Percentiles rank a stretch among this genome's conserved stretches.
phyloP scores from a whole-genome alignment of 306 rosid genomes.

The Gleditsia sinensis region DNA sequence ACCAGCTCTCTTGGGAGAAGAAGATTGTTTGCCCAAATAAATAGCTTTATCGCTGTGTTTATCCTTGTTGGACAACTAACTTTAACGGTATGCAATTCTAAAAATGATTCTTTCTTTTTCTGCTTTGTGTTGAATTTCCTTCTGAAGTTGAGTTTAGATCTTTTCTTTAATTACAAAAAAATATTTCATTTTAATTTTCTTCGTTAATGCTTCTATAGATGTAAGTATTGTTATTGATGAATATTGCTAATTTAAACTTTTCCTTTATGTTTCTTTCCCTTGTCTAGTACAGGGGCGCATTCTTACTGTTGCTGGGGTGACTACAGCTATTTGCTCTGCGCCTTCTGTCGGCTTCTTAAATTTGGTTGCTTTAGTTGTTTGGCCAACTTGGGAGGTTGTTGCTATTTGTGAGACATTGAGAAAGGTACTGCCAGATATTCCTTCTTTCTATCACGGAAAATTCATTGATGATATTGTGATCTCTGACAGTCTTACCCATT shows the following conservation, averaged over 20 bases:
- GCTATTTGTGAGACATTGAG: slow-evolving; percentile 85
- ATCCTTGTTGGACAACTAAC: slow-evolving; percentile 92
- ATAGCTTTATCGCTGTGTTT: slow-evolving; percentile 90
- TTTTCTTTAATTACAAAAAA: no score
- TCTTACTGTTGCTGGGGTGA: slow-evolving; percentile 90
- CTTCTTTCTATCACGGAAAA: slow-evolving; percentile 19
- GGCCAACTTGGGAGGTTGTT: slow-evolving; percentile 87
- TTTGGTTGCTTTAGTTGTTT: slow-evolving; percentile 75
- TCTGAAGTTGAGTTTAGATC: slow-evolving; percentile 2
- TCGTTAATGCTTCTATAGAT: neutral
- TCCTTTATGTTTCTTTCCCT: slow-evolving; percentile 21
- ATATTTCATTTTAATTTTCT: neutral
- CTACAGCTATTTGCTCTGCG: slow-evolving; percentile 78
- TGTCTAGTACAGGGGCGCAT: slow-evolving; percentile 77
- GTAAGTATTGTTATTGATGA: slow-evolving; percentile 24
- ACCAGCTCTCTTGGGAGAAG: slow-evolving; percentile 83
- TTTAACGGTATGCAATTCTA: slow-evolving; percentile 66
- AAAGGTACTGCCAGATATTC: slow-evolving; percentile 54
- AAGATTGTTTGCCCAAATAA: slow-evolving; percentile 79
- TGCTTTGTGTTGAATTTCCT: neutral
- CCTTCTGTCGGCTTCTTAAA: slow-evolving; percentile 79
- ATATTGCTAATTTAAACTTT: neutral
- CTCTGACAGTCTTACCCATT: neutral
- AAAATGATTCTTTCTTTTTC: neutral
- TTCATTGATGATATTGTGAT: slow-evolving; percentile 8